Evolutionary conservation across 345 rosid species (phyloP).

Genomic region (Nasturtium officinale): DNA sequence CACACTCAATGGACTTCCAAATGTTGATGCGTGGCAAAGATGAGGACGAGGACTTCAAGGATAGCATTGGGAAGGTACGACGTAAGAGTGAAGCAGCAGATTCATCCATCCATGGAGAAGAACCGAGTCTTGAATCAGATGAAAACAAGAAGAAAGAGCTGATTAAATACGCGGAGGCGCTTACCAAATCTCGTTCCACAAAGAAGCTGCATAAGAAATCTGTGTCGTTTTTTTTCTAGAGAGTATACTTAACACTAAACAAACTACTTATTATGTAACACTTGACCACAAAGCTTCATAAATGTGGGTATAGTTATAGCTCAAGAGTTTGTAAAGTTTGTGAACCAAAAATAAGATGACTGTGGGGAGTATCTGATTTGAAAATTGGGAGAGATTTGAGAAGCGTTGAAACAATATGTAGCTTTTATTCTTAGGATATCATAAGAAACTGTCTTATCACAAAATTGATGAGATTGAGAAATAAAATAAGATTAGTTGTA

Average conservation of each 20-base stretch:
- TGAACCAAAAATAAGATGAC: conserved; percentile 10
- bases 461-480: too few species aligned
- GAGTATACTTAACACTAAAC: conserved; percentile 28
- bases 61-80: conserved; percentile 32
- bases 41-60: conserved; percentile 43
- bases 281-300: background rate
- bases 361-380: conserved; percentile 19
- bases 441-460: too few species aligned
- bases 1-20: conserved; percentile 59
- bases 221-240: conserved; percentile 45
- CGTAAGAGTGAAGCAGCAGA: conserved; percentile 30
- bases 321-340: conserved; percentile 31
- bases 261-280: background rate
- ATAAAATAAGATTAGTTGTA: too few species aligned
- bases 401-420: too few species aligned
- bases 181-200: conserved; percentile 49
- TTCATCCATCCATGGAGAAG: conserved; percentile 18
- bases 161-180: conserved; percentile 62
- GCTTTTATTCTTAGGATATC: too few species aligned
- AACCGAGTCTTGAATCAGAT: conserved; percentile 15
- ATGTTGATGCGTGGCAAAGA: conserved; percentile 48
- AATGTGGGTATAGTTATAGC: conserved; percentile 21
- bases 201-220: conserved; percentile 50
- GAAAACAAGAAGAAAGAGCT: conserved; percentile 50
- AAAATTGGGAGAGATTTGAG: too few species aligned